phyloP scores from a whole-genome alignment of 2,329 filamentous ascomycete genomes.

The Hypoxylon sp. region DNA sequence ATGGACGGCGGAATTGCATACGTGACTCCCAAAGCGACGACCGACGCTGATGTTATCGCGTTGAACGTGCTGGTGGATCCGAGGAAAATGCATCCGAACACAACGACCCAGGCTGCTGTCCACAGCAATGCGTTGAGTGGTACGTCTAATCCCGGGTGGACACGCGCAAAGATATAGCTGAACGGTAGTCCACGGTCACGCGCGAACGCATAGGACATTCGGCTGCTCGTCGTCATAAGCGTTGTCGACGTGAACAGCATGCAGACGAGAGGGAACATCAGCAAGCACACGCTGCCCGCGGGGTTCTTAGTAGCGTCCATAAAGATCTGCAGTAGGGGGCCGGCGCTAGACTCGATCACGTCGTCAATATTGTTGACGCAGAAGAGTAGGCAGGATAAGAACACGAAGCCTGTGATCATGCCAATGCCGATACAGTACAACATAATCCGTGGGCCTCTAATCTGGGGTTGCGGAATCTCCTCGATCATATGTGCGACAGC shows the following conservation, averaged over 20 bases:
- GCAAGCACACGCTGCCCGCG: slow-evolving; percentile 72
- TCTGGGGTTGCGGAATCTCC: slow-evolving; percentile 67
- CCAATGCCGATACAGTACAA: slow-evolving; percentile 74
- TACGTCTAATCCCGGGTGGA: slow-evolving; percentile 73
- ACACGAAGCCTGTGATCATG: slow-evolving; percentile 73
- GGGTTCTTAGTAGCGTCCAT: slow-evolving; percentile 73
- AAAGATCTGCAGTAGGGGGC: slow-evolving; percentile 74
- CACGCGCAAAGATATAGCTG: slow-evolving; percentile 70
- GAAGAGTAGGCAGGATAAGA: slow-evolving; percentile 74
- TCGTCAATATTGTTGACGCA: slow-evolving; percentile 70
- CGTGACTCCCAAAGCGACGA: slow-evolving; percentile 78
- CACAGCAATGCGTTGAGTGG: slow-evolving; percentile 77
- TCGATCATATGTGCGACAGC: slow-evolving; percentile 70
- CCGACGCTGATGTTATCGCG: slow-evolving; percentile 78
- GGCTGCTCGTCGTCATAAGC: slow-evolving; percentile 75
- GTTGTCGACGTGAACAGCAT: slow-evolving; percentile 74
- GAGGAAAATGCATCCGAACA: slow-evolving; percentile 79
- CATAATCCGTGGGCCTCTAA: slow-evolving; percentile 51
- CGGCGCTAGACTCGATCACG: slow-evolving; percentile 69
- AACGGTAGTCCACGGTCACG: slow-evolving; percentile 77
- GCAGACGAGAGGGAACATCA: slow-evolving; percentile 77
- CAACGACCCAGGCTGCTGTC: slow-evolving; percentile 71
- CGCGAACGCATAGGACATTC: slow-evolving; percentile 78
- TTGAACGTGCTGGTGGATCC: slow-evolving; percentile 78
- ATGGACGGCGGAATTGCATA: slow-evolving; percentile 82